Evolutionary conservation across 1,139 yeast genomes (phyloP), one percentile per base, ranked within the genome.

Genomic region (Wickerhamomyces sp.): DNA sequence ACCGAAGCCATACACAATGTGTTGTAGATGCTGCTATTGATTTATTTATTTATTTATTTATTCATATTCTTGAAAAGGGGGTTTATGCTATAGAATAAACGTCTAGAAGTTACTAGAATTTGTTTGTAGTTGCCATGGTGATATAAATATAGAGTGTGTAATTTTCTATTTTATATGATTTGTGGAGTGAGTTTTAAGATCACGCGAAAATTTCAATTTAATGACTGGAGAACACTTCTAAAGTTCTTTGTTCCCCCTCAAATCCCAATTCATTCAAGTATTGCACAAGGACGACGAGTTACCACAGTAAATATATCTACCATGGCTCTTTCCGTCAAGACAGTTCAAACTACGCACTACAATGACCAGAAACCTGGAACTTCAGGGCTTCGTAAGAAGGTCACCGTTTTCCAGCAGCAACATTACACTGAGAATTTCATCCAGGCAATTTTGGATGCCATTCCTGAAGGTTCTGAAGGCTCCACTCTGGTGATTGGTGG

Each of bases 321-420:
- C 10, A 24, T 24, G 27, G 8, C 27, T 24, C 27, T 24, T 14
- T 7, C 27, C n/a, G 27, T 20, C 17, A 30, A 37, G 5, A 39
- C 44, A 3, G 49, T 52, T 10, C 45, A 49, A 27, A 90, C 97
- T n/a, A 78, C 74, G 18, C 82, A 96, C 2, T 90, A 78, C 63
- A 73, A 68, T 37, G 98, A 90, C 66, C 98, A 92, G 64, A 92
- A 90, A 62, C 98, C 98, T 15, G 98, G 98, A 32, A 92, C 98
- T 17, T 90, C 97, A 7, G 98, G 98, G 25, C 78, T 92, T 42
- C 78, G 98, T 58, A 92, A 92, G 71, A 88, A 84, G 66, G 96
- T 90, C 35, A 72, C 72, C 25, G 94, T 87, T 21, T 92, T 92
- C 68, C 76, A 87, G 64, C 81, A 83, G 58, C 73, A 75, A 10